Evolutionary conservation across 2,329 filamentous ascomycete species (phyloP).

Genomic region (Colletotrichum cereale): DNA sequence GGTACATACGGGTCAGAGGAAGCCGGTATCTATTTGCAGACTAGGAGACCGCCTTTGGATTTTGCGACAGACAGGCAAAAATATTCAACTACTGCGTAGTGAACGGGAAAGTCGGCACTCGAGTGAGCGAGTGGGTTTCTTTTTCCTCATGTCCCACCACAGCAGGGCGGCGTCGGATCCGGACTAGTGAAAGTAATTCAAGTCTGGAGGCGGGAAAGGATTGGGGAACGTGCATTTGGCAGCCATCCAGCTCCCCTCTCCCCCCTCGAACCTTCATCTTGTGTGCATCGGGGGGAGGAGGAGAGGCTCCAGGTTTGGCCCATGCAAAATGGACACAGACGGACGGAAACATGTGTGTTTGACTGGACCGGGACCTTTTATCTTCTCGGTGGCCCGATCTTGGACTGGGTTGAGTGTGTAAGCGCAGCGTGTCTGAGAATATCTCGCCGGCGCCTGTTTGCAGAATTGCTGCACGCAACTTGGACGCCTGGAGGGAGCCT

Average conservation of each 20-base stretch:
- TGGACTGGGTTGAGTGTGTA: constrained; percentile 3
- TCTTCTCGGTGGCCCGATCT: constrained; percentile 9
- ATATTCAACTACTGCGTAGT: no score
- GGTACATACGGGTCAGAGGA: no score
- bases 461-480: not conserved
- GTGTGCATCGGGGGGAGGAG: not conserved
- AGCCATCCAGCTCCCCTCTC: not conserved
- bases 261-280: not conserved
- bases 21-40: not conserved
- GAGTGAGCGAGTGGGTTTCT: not conserved
- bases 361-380: constrained; percentile 1
- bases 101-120: constrained; percentile 1
- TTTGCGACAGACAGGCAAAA: no score
- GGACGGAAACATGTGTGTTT: constrained; percentile 26
- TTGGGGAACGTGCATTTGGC: constrained; percentile 3
- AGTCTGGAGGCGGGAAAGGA: not conserved
- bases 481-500: no score
- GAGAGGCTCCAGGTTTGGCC: not conserved
- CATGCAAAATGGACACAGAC: constrained; percentile 6
- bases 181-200: not conserved
- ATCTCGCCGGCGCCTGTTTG: not conserved
- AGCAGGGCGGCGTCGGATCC: not conserved
- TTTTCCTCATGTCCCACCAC: not conserved
- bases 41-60: not conserved
- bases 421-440: constrained; percentile 15